Evolutionary conservation across 2,329 filamentous ascomycete species (phyloP).

Genomic region (Thielaviopsis euricoi): DNA sequence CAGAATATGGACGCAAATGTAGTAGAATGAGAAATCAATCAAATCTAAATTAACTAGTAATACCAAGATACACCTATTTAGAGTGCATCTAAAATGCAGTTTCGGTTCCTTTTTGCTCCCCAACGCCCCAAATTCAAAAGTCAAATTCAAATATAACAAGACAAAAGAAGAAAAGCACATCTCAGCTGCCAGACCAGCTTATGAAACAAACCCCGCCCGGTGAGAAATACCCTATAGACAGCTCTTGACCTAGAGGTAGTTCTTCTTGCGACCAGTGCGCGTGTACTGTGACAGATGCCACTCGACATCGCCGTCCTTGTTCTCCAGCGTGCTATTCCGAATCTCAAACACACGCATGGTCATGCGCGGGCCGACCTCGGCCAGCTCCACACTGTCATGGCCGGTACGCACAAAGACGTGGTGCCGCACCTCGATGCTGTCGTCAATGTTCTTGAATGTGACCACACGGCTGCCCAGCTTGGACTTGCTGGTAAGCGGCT

Average conservation of each 20-base stretch:
- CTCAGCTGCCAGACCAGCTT: neutral
- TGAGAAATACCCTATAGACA: neutral
- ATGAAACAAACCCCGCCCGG: neutral
- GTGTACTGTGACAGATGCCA: conserved; percentile 97
- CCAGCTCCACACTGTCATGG: conserved; percentile 74
- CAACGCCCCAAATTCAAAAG: conserved; percentile 2
- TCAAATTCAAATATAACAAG: neutral
- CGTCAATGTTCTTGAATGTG: conserved; percentile 86
- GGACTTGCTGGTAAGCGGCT: conserved; percentile 49
- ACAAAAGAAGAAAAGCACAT: neutral
- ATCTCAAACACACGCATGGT: conserved; percentile 97
- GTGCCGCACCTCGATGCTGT: conserved; percentile 73
- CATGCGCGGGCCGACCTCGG: conserved; percentile 86
- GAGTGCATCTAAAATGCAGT: neutral
- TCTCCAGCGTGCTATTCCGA: conserved; percentile 75
- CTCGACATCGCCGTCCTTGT: conserved; percentile 87
- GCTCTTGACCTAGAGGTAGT: conserved; percentile 50
- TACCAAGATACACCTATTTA: neutral
- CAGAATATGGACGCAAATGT: too few species aligned
- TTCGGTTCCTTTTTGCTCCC: conserved; percentile 8
- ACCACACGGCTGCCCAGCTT: conserved; percentile 82
- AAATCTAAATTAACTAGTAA: neutral
- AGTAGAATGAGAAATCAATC: neutral
- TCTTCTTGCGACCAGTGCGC: conserved; percentile 84
- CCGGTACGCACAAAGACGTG: conserved; percentile 84